These are phyloP conservation scores for Lachnellula cervina DNA, from an alignment of 2,329 filamentous ascomycete species.

Conservation along the genomic window DNA sequence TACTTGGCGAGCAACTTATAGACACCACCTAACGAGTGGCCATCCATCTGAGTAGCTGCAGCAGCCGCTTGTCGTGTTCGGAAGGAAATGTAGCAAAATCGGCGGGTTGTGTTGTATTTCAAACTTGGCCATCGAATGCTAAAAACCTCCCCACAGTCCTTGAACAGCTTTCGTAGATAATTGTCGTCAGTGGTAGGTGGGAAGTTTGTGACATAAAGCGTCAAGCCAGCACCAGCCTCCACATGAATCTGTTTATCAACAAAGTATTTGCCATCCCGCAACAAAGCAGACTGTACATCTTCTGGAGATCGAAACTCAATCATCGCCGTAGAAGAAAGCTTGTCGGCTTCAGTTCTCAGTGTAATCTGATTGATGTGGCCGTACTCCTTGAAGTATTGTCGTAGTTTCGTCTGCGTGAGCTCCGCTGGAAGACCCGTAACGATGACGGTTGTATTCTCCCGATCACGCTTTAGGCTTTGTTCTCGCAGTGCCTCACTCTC, in stretches of 20 bases:
- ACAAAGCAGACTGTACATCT: constrained; percentile 75
- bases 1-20: constrained; percentile 72
- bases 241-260: constrained; percentile 70
- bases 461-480: constrained; percentile 65
- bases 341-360: constrained; percentile 57
- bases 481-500: constrained; percentile 35
- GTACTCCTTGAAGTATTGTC: constrained; percentile 88
- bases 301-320: constrained; percentile 81
- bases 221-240: constrained; percentile 68
- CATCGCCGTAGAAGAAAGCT: constrained; percentile 62
- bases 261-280: constrained; percentile 76
- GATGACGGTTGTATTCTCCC: constrained; percentile 83
- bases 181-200: constrained; percentile 69
- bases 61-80: constrained; percentile 61
- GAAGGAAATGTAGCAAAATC: constrained; percentile 97
- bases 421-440: constrained; percentile 70
- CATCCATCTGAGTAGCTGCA: constrained; percentile 68
- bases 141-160: constrained; percentile 73
- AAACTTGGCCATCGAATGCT: constrained; percentile 87
- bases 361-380: constrained; percentile 77
- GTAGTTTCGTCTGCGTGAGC: constrained; percentile 66
- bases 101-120: constrained; percentile 79
- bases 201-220: constrained; percentile 88
- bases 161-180: constrained; percentile 65
- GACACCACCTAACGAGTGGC: constrained; percentile 61